Evolutionary conservation across 1,284 basidiomycete species (phyloP).

Genomic region (Cutaneotrichosporon mucoides): DNA sequence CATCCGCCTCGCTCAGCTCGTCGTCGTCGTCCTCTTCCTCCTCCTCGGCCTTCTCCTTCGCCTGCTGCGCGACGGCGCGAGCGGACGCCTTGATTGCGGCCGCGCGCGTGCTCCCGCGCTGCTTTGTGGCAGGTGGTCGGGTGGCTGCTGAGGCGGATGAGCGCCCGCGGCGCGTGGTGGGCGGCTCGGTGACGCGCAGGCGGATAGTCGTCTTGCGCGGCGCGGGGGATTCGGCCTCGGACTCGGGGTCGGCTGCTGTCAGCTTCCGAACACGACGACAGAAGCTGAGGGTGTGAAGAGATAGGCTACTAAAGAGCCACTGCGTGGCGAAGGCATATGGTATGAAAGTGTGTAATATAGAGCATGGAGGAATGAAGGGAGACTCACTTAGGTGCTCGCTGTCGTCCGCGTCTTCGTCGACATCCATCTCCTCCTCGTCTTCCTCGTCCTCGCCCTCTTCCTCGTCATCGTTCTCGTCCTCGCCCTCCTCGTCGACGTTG

Average conservation of each 20-base stretch:
- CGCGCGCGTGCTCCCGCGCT: background rate
- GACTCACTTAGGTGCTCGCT: background rate
- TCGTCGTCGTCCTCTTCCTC: background rate
- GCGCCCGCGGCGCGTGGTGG: background rate
- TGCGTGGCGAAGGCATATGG: no score
- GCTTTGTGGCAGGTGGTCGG: background rate
- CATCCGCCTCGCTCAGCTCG: no score
- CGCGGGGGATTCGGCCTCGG: slow-evolving; percentile 15
- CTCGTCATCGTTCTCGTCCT: slow-evolving; percentile 9
- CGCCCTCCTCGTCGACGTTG: slow-evolving; percentile 14
- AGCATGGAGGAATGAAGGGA: no score
- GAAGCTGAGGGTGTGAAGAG: no score
- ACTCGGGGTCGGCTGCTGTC: slow-evolving; percentile 14
- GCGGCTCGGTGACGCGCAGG: slow-evolving; percentile 5
- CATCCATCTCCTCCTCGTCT: slow-evolving; percentile 2
- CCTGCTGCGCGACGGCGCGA: slow-evolving; percentile 8
- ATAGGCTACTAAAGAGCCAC: no score
- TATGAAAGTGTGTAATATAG: no score
- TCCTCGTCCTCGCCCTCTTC: slow-evolving; percentile 13
- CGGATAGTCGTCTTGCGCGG: slow-evolving; percentile 9
- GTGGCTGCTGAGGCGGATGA: background rate
- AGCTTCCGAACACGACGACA: background rate
- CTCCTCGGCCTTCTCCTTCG: slow-evolving; percentile 10
- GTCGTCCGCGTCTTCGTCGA: slow-evolving; percentile 1
- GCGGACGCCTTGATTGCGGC: slow-evolving; percentile 2